phyloP scores from a whole-genome alignment of 345 rosid genomes.

The Populus davidiana region DNA sequence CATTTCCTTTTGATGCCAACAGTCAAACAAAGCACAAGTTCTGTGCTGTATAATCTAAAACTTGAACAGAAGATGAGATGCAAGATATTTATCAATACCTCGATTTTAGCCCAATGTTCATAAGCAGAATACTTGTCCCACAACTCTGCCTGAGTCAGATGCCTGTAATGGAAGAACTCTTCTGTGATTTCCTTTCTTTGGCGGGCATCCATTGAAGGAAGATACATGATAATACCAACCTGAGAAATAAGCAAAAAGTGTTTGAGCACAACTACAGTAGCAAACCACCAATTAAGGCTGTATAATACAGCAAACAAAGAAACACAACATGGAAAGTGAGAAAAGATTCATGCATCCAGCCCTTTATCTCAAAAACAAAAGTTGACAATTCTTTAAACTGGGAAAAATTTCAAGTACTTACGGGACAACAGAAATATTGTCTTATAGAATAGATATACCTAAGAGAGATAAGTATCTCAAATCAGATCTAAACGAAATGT shows the following conservation, averaged over 20 bases:
- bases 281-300: neutral
- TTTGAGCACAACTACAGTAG: neutral
- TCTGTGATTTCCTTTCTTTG: constrained; percentile 94
- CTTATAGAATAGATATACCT: neutral
- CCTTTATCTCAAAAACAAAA: neutral
- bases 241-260: constrained; percentile 20
- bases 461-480: neutral
- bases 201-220: constrained; percentile 86
- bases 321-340: neutral
- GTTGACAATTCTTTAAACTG: neutral
- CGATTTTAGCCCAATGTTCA: constrained; percentile 98
- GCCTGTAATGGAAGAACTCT: constrained; percentile 87
- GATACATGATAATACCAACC: constrained; percentile 99
- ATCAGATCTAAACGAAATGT: neutral
- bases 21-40: neutral
- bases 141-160: constrained; percentile 52
- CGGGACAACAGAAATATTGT: neutral
- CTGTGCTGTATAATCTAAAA: neutral
- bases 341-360: neutral
- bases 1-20: neutral
- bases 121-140: constrained; percentile 85
- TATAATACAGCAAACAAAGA: neutral
- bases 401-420: neutral
- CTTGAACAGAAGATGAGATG: neutral
- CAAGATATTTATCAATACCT: constrained; percentile 47